A percentile compares a stretch with the other conserved stretches of the same genome.
phyloP scores from a whole-genome alignment of 352 stramenopile genomes.

The Phytophthora aleatoria region DNA sequence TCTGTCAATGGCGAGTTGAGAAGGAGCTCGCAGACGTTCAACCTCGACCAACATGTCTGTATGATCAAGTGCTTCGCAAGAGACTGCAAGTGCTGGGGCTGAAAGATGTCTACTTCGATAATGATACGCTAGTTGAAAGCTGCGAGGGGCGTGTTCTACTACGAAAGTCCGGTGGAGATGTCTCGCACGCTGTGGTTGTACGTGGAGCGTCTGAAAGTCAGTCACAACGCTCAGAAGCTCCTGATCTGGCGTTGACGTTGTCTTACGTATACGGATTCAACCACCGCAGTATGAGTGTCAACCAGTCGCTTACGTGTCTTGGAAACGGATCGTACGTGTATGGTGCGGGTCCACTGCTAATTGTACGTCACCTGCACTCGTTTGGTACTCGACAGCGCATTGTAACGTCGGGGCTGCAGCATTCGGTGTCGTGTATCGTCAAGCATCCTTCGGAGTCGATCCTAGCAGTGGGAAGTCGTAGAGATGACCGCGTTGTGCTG shows the following conservation, averaged over 20 bases:
- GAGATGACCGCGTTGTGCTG: conserved; percentile 38
- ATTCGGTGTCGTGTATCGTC: conserved; percentile 55
- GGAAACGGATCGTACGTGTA: conserved; percentile 46
- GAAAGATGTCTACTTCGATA: conserved; percentile 51
- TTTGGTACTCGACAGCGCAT: conserved; percentile 37
- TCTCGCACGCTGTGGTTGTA: conserved; percentile 11
- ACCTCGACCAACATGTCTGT: conserved; percentile 34
- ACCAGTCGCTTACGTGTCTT: conserved; percentile 45
- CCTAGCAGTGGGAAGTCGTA: conserved; percentile 45
- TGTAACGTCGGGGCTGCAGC: conserved; percentile 44
- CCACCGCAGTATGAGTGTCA: conserved; percentile 41
- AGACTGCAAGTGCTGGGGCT: conserved; percentile 33
- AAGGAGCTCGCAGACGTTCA: conserved; percentile 55
- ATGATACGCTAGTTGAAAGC: conserved; percentile 9
- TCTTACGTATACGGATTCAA: conserved; percentile 58
- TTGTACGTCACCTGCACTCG: conserved; percentile 45
- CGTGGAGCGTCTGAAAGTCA: conserved; percentile 1
- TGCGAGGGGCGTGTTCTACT: conserved; percentile 4
- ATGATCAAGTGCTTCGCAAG: conserved; percentile 26
- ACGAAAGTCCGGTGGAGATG: conserved; percentile 11
- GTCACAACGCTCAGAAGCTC: conserved; percentile 46
- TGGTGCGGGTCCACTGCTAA: conserved; percentile 47
- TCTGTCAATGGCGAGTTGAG: conserved; percentile 76
- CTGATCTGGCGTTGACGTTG: conserved; percentile 64
- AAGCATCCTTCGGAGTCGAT: conserved; percentile 53